Base-by-base conservation (phyloP, 352 stramenopile species). In the Globisporangium cederbergense region DNA sequence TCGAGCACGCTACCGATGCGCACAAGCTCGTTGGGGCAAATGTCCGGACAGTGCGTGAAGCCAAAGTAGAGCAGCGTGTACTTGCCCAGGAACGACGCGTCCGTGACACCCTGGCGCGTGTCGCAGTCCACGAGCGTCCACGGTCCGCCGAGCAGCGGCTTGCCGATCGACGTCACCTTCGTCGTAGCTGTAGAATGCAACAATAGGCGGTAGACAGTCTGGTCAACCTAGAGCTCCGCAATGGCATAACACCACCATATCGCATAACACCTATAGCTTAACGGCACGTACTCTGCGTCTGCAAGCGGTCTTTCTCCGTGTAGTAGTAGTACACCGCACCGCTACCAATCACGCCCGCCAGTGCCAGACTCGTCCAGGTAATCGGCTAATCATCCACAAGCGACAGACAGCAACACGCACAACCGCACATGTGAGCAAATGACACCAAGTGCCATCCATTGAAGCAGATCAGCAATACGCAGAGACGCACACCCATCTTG, bases 41-140 rank as follows among this genome's bases (percentile, higher is more conserved):
- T 99, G 76, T 99, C 97, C 4, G 98, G 98, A 77, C 97, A 99
- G 69, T 98, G 93, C 62, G 97, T 98, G 83, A 99, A 99, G 67
- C 98, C 98, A 89, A 99, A 99, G 88, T 99, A 99, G 25, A 99
- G 78, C 46, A 99, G 80, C 62, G 94, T 89, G 81, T 97, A 98
- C 71, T 99, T 95, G 66, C 97, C 97, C 50, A 72, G 76, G 71
- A 91, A 98, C 67, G 88, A 88, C 42, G 86, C 89, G 70, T 98
- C 90, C 28, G 93, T 98, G 42, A 97, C 87, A 6, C 88, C 87
- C 20, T 67, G 75, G 61, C 90, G 81, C 32, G 83, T 88, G 60
- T 95, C 73, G 54, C 91, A 96, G 66, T 98, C 88, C 45, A 98
- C 92, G 0, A 98, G 81, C 45, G 91, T 97, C 85, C 89, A 98